Percentiles rank a stretch among this genome's conserved stretches.
phyloP scores from a whole-genome alignment of 148 eudicot species.

The Silene latifolia region DNA sequence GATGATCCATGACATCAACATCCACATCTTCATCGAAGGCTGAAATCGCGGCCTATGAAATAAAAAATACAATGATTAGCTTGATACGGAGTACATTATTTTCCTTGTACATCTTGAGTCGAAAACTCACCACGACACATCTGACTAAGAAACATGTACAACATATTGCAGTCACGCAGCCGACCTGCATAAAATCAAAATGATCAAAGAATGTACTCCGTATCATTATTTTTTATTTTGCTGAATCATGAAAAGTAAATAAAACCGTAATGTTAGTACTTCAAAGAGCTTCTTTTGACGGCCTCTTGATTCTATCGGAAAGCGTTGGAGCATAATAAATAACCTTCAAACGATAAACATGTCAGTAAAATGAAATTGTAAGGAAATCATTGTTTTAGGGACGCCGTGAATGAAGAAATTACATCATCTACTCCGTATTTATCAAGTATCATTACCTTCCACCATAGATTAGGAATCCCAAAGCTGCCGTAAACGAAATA shows the following conservation, averaged over 20 bases:
- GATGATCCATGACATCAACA: slow-evolving; percentile 51
- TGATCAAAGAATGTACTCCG: neutral
- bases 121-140: slow-evolving; percentile 49
- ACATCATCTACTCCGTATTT: neutral
- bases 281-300: slow-evolving; percentile 65
- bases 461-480: slow-evolving; percentile 60
- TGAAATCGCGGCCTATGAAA: slow-evolving; percentile 40
- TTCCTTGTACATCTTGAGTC: neutral
- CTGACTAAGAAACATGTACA: slow-evolving; percentile 61
- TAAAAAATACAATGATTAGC: neutral
- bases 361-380: neutral
- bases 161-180: slow-evolving; percentile 54
- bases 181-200: slow-evolving; percentile 42
- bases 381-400: neutral
- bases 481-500: slow-evolving; percentile 48
- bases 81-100: neutral
- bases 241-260: neutral
- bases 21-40: slow-evolving; percentile 42
- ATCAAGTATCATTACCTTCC: slow-evolving; percentile 39
- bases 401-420: neutral
- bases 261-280: slow-evolving; percentile 24
- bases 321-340: slow-evolving; percentile 54
- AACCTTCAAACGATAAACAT: slow-evolving; percentile 30
- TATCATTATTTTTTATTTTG: neutral
- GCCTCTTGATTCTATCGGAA: slow-evolving; percentile 69